phyloP scores from a whole-genome alignment of 2,329 filamentous ascomycete species.

The Curvularia eragrostidis region DNA sequence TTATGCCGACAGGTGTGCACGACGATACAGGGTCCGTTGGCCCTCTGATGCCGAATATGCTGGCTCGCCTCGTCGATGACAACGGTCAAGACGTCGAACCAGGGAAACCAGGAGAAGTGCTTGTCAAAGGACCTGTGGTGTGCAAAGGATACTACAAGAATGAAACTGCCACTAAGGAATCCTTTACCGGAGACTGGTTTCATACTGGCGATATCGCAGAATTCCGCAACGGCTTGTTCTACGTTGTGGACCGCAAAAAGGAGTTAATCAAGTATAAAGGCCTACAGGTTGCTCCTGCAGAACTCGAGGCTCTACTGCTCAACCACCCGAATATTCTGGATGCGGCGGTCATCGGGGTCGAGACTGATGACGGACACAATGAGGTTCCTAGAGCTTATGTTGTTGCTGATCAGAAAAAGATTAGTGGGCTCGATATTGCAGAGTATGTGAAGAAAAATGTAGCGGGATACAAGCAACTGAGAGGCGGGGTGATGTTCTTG shows the following conservation, averaged over 20 bases:
- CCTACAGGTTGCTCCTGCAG: slow-evolving; percentile 58
- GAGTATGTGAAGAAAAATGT: slow-evolving; percentile 43
- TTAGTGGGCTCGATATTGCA: slow-evolving; percentile 40
- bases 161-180: slow-evolving; percentile 35
- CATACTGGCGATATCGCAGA: slow-evolving; percentile 50
- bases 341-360: slow-evolving; percentile 56
- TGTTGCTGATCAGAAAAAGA: slow-evolving; percentile 46
- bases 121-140: slow-evolving; percentile 47
- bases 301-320: slow-evolving; percentile 56
- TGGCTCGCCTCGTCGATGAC: slow-evolving; percentile 46
- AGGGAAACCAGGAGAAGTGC: slow-evolving; percentile 43
- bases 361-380: slow-evolving; percentile 44
- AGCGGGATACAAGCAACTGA: slow-evolving; percentile 46
- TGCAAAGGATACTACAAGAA: slow-evolving; percentile 51
- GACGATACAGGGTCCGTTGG: slow-evolving; percentile 59
- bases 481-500: slow-evolving; percentile 48
- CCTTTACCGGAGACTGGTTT: slow-evolving; percentile 47
- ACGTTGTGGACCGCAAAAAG: slow-evolving; percentile 54
- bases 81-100: slow-evolving; percentile 40
- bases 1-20: slow-evolving; percentile 50
- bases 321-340: slow-evolving; percentile 52
- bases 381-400: slow-evolving; percentile 55
- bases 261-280: slow-evolving; percentile 60
- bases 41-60: slow-evolving; percentile 51
- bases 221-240: slow-evolving; percentile 48